A percentile compares a stretch with the other conserved stretches of the same genome.
These are phyloP conservation scores for Phytopythium aichiense DNA, from an alignment of 352 stramenopile genomes.

Conservation along the genomic window DNA sequence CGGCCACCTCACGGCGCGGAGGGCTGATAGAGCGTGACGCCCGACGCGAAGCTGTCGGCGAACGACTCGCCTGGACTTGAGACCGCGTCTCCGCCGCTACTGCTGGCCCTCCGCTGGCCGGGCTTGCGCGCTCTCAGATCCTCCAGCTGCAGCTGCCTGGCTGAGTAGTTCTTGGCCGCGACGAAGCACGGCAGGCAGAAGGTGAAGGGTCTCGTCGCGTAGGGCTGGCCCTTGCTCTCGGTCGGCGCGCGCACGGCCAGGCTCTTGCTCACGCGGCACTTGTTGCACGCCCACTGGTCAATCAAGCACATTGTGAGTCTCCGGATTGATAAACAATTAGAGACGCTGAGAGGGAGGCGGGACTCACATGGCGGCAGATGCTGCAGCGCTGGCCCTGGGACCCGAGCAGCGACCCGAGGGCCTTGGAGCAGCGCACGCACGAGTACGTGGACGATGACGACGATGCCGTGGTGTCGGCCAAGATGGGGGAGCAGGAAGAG, in stretches of 20 bases:
- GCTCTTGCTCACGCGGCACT: slow-evolving; percentile 21
- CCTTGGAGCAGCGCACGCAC: slow-evolving; percentile 7
- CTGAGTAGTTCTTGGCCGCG: slow-evolving; percentile 18
- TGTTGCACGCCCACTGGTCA: slow-evolving; percentile 19
- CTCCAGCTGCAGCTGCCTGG: slow-evolving; percentile 24
- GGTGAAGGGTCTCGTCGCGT: slow-evolving; percentile 18
- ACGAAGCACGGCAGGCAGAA: slow-evolving; percentile 41
- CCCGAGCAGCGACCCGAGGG: slow-evolving; percentile 2
- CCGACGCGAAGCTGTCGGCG: too few relatives aligned
- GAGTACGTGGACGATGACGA: not conserved
- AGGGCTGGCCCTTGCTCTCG: slow-evolving; percentile 8
- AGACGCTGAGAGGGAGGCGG: not conserved
- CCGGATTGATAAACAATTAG: not conserved
- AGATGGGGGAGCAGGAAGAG: slow-evolving; percentile 6
- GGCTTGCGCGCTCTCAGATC: slow-evolving; percentile 13
- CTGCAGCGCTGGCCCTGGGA: slow-evolving; percentile 10
- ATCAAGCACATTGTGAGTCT: not conserved
- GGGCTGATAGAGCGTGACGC: too few relatives aligned
- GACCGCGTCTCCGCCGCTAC: too few relatives aligned
- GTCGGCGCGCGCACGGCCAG: slow-evolving; percentile 15
- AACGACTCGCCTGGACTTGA: too few relatives aligned
- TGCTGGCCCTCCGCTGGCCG: not conserved
- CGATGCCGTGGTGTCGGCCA: slow-evolving; percentile 15
- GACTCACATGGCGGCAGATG: slow-evolving; percentile 18
- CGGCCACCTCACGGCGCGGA: too few relatives aligned